Conservation (phyloP, 345 rosid genomes). For the Carallia brachiata region DNA sequence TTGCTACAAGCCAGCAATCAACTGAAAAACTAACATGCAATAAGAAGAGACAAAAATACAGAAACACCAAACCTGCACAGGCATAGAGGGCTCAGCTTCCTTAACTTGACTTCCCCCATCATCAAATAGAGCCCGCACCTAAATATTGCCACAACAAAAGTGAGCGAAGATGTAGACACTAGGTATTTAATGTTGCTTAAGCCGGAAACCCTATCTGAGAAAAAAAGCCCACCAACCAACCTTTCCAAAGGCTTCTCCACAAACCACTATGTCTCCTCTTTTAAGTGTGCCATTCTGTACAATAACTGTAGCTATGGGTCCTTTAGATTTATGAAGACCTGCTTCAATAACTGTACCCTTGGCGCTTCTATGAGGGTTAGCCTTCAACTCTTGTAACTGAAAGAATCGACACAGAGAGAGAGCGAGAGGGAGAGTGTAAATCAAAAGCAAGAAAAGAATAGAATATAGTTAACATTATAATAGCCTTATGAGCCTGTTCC, state of each 20-base stretch:
- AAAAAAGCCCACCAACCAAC: constrained; percentile 36
- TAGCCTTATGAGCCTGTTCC: too few relatives aligned
- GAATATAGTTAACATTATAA: too few relatives aligned
- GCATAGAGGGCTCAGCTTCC: constrained; percentile 94
- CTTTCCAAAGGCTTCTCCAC: constrained; percentile 99
- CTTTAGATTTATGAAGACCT: constrained; percentile 89
- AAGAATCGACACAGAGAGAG: constrained; percentile 5
- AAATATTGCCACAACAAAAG: constrained; percentile 8
- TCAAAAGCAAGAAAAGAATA: too few relatives aligned
- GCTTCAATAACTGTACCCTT: constrained; percentile 95
- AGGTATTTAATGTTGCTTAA: constrained; percentile 4
- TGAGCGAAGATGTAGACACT: constrained; percentile 5
- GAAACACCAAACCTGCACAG: constrained; percentile 70
- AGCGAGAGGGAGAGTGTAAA: too few relatives aligned
- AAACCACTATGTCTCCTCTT: constrained; percentile 88
- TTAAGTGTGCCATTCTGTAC: constrained; percentile 94
- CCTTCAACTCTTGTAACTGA: constrained; percentile 97
- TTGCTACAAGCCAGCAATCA: neutral
- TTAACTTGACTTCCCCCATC: constrained; percentile 70
- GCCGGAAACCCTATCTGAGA: constrained; percentile 7
- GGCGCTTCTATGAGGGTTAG: constrained; percentile 93
- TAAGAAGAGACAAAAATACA: neutral
- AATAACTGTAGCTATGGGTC: constrained; percentile 85
- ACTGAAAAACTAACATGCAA: neutral
- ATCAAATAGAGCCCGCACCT: constrained; percentile 95